Conservation (phyloP, 306 rosid genomes). For the Mucuna pruriens region DNA sequence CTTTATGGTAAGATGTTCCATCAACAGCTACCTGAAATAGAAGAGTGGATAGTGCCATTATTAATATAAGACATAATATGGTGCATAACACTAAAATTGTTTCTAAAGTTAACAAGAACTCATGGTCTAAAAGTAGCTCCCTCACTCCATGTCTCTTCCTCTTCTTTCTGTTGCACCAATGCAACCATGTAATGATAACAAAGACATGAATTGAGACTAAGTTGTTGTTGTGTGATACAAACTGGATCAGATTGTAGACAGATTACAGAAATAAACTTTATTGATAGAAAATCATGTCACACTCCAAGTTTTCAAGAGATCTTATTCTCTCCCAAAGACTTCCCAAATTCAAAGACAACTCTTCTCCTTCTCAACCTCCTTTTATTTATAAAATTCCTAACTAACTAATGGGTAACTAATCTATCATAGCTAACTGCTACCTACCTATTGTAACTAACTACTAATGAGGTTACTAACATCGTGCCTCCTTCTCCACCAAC, state of each 20-base stretch:
- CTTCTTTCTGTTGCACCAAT: background rate
- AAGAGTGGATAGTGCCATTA: conserved; percentile 1
- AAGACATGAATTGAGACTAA: background rate
- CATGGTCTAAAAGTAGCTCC: background rate
- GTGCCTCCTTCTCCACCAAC: conserved; percentile 5
- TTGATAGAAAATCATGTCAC: too few relatives aligned
- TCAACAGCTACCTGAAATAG: conserved; percentile 80
- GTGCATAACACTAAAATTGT: conserved; percentile 6
- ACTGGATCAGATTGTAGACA: too few relatives aligned
- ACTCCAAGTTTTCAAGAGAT: too few relatives aligned
- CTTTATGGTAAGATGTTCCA: conserved; percentile 82
- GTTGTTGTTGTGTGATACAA: background rate
- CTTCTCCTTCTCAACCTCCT: too few relatives aligned
- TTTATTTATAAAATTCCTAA: too few relatives aligned
- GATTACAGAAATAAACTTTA: too few relatives aligned
- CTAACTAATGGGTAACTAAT: too few relatives aligned
- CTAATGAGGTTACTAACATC: too few relatives aligned
- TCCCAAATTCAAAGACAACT: too few relatives aligned
- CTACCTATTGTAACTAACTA: too few relatives aligned
- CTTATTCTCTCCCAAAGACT: too few relatives aligned
- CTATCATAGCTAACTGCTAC: too few relatives aligned
- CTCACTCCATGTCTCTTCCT: conserved; percentile 21
- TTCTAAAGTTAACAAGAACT: background rate
- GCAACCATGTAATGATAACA: background rate
- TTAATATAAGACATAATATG: background rate